Evolutionary conservation across 129 eudicot species (phyloP), one percentile per base, ranked within the genome.

Genomic region (Gnaphalium uliginosum): DNA sequence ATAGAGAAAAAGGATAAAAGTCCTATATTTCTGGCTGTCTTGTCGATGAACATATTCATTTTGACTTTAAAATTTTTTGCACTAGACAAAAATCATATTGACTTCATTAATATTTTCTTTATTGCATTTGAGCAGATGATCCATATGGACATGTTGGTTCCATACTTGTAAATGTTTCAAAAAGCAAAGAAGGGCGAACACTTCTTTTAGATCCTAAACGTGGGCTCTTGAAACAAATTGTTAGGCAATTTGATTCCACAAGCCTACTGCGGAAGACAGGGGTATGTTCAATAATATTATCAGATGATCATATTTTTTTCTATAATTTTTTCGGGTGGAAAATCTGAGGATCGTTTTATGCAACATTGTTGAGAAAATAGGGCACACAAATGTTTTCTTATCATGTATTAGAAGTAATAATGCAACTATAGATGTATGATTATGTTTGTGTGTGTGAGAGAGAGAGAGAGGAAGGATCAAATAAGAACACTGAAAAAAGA

Each of bases 91-190:
- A 58, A 56, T 58, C 73, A 10, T 39, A 0, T 14, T n/a, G 54
- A 58, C 60, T 46, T 56, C 26, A 63, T 37, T 59, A 46, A 0
- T 14, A 2, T 59, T 68, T 65, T 79, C 25, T 37, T 19, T 75
- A 32, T 48, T 80, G 62, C 43, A 51, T 69, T 29, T 65, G 68
- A 65, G 80, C 88, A 95, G 99, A 83, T 79, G 99, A 95, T 81
- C 94, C 92, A 33, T 95, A 87, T 81, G 99, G 86, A 74, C 97
- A 95, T 76, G 99, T 89, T 89, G 97, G 97, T 62, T 95, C 96
- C 23, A 74, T 95, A 78, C 94, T 95, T 41, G 97, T 95, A 30
- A 95, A 95, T 73, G 87, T 95, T 61, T 91, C 99, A 8, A 81
- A 91, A 86, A 87, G 72, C 59, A 89, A 81, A 87, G 89, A 75